Evolutionary conservation across 768 basidiomycete species (phyloP), one percentile per base, ranked within the genome.

Genomic region (Kwoniella dejecticola): DNA sequence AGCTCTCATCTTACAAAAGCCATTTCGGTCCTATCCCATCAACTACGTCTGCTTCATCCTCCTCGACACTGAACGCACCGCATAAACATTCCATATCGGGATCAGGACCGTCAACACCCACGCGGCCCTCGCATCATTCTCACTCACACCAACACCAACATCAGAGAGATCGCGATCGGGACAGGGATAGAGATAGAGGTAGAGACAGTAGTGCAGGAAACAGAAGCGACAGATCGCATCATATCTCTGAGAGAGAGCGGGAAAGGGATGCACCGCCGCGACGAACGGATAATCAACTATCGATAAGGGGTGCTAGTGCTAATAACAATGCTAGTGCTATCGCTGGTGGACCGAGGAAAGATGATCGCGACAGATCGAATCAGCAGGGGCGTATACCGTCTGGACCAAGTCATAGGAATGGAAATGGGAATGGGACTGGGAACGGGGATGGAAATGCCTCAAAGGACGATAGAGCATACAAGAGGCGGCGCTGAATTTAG

Each of bases 1-100:
- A 48, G 61, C 58, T 74, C 42, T 59, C 65, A 42, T 55, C 52
- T n/a, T 71, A 47, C 66, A 66, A 57, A 40, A n/a, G 7, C 54
- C 72, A 62, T 61, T 58, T 60, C 41, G 52, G 52, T 13, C 52
- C 60, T 19, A 41, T 53, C 13, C 44, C 60, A 10, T 47, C 46
- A 12, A 12, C 10, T 10, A 10, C 38, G 7, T 54, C 53, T 13
- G 7, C 19, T 42, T 42, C 53, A 27, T 31, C 54, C 15, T 56
- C 54, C 2, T 30, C 54, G 17, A 45, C 44, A 4, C 41, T 44
- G 36, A 54, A 40, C 24, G 36, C 36, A 40, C 52, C 52, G 19
- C 21, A 10, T 8, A 54, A 40, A 54, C 36, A 42, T 23, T 21
- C 38, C 1, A 30, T 40, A 30, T 40, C 52, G 19, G n/a, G 29